Evolutionary conservation across 306 rosid species (phyloP), one percentile per base, ranked within the genome.

Genomic region (Bauhinia variegata): DNA sequence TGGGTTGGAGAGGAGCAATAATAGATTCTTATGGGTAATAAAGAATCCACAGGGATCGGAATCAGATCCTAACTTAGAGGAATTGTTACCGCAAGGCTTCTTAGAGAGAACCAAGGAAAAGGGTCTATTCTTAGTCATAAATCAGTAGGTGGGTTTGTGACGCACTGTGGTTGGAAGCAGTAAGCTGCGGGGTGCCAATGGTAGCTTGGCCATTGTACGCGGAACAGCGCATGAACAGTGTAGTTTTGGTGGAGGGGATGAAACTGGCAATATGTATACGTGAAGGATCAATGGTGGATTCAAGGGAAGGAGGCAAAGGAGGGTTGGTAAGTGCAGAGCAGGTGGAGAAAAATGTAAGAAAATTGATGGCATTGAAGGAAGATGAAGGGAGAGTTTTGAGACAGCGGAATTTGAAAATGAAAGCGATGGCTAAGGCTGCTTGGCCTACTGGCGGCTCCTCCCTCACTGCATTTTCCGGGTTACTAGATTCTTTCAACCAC

Each of bases 111-210:
- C 82, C 8, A 77, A 57, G 7, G 65, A 51, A 2, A 73, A 67
- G 19, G 82, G 86, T 5, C n/a, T 0, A 71, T 82, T 7, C 49
- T 82, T 39, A 61, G 46, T 18, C 81, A 75, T 16, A 12, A 53
- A 7, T 62, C 87, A 1, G 67, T 82, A 1, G 87, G 84, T 16
- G 81, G 84, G 39, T 82, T 81, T n/a, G 80, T 81, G 75, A 71
- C 60, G 3, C 86, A 77, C 11, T 69, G 75, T 33, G 86, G 83
- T 10, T 81, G 86, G 86, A 82, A 49, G 56, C 82, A 0, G 73
- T 82, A 7, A 33, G 60, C 1, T 62, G 5, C 30, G 36, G 44
- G n/a, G 69, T 33, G 43, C 56, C 8, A 23, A 8, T 5, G 56
- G 4, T 50, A 4, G 31, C 71, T 1, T 78, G 87, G 84, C 76